Evolutionary conservation across 106 monocot genomes (phyloP), one percentile per base, ranked within the genome.

Genomic region (Platanthera guangdongensis): DNA sequence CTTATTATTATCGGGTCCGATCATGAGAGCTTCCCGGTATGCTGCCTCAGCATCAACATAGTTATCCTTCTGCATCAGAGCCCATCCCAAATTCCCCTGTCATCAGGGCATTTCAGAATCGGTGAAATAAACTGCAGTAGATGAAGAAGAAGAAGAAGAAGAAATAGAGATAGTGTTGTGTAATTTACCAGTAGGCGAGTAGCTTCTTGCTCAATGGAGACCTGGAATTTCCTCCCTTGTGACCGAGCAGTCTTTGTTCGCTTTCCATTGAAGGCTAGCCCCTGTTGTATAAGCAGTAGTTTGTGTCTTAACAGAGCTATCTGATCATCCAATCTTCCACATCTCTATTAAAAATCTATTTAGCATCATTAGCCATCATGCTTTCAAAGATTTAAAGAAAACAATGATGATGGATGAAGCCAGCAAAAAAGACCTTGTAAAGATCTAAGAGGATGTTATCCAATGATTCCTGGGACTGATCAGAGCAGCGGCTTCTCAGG

Each of bases 361-460:
- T 52, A 21, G 10, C 47, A 22, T 25, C 30, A 65, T 6, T 10
- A 65, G 65, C 63, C 9, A 16, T 22, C 9, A 65, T 3, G 28
- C 3, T 11, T 12, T 45, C 32, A 8, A 8, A 55, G 8, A 65
- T 30, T 53, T 13, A 47, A 3, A 57, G 13, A 67, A 49, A 57
- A 48, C 94, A 94, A 14, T 47, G 2, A 10, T 5, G 54, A 12
- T 1, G 16, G 18, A 50, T 47, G 21, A 53, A 69, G 64, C 0
- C 25, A 0, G 25, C 0, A 7, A 45, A 52, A 60, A 21, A 9
- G 52, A 92, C 91, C 89, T 95, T 95, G 89, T 82, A 92, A 11
- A 95, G 85, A 77, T 95, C 94, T 16, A 95, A 74, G 8, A 95
- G 89, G 18, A 95, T 95, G 81, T 95, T 95, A 19, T 95, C 94